Evolutionary conservation across 1,139 yeast genomes (phyloP), one percentile per base, ranked within the genome.

Genomic region (Insectozyma bohioensis): DNA sequence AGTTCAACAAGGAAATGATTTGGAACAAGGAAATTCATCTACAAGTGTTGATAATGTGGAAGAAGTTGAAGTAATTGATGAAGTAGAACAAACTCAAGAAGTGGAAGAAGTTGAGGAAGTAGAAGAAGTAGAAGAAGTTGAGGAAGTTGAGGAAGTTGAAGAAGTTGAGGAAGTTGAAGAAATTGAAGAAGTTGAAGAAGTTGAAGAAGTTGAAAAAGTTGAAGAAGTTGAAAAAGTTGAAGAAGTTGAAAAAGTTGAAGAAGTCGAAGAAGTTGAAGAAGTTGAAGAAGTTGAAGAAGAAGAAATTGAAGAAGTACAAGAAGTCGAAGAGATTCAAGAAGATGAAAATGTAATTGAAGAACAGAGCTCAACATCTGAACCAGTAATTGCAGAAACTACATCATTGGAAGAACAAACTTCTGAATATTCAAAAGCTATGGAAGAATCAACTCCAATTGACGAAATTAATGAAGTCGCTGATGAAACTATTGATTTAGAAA

Each of bases 181-280:
- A 13, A 17, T 15, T 30, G 39, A 23, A 25, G 34, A 26, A 15
- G 28, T 24, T 16, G 42, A 36, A 17, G 37, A 38, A 34, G 17
- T 17, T 10, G 39, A 32, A 30, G 35, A 14, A 18, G 39, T 28
- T 10, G 41, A 37, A 30, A 32, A 35, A n/a, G 37, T 27, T 14
- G 35, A 33, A 12, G 39, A 34, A 16, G n/a, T n/a, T n/a, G 30
- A 24, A 24, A 18, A n/a, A 21, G 24, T 10, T 16, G 42, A 12
- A 12, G 18, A 9, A 9, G 26, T n/a, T 28, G 36, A 24, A 7
- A 14, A 14, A 28, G 14, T 15, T 9, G 25, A 13, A 15, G 24
- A 19, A 20, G 20, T n/a, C n/a, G n/a, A 27, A 23, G 5, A 11
- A 16, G 23, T 13, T n/a, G 29, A 24, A 6, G 10, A 9, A 4